Evolutionary conservation across 2,329 filamentous ascomycete species (phyloP).

Genomic region (Sphaerulina populicola): DNA sequence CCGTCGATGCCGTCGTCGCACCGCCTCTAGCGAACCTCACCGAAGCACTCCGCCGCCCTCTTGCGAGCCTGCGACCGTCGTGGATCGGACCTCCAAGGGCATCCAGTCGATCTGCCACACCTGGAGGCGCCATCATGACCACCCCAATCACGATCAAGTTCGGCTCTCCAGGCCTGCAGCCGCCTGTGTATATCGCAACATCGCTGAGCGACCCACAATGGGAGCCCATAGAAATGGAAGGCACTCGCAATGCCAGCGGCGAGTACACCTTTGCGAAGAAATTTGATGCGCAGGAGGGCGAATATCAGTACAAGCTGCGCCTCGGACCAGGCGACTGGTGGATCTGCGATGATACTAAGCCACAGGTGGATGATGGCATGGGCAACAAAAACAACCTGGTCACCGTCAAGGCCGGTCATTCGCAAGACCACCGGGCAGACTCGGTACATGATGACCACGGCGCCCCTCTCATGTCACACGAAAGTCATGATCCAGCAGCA

Average conservation of each 20-base stretch:
- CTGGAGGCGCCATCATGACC: constrained; percentile 26
- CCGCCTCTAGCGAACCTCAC: constrained; percentile 6
- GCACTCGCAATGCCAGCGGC: constrained; percentile 40
- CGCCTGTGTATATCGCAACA: constrained; percentile 63
- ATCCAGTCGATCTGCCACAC: constrained; percentile 11
- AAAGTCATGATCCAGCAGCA: constrained; percentile 4
- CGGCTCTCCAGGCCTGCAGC: constrained; percentile 50
- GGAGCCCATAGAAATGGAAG: constrained; percentile 59
- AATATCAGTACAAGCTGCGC: constrained; percentile 68
- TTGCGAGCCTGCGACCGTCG: constrained; percentile 18
- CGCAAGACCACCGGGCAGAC: constrained; percentile 10
- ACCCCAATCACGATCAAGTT: constrained; percentile 52
- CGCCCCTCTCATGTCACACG: constrained; percentile 9
- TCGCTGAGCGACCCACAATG: constrained; percentile 61
- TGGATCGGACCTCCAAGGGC: constrained; percentile 28
- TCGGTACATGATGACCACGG: constrained; percentile 9
- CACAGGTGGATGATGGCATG: constrained; percentile 46
- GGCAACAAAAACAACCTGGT: constrained; percentile 50
- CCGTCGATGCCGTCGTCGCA: constrained; percentile 15
- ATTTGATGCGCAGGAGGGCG: constrained; percentile 48
- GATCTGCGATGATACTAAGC: constrained; percentile 56
- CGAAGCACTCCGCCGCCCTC: constrained; percentile 4
- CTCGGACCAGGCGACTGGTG: constrained; percentile 61
- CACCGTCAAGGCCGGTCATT: constrained; percentile 17
- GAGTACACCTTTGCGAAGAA: constrained; percentile 51